These are phyloP conservation scores for Colletotrichum melonis DNA, from an alignment of 2,329 filamentous ascomycete species.

Conservation along the genomic window DNA sequence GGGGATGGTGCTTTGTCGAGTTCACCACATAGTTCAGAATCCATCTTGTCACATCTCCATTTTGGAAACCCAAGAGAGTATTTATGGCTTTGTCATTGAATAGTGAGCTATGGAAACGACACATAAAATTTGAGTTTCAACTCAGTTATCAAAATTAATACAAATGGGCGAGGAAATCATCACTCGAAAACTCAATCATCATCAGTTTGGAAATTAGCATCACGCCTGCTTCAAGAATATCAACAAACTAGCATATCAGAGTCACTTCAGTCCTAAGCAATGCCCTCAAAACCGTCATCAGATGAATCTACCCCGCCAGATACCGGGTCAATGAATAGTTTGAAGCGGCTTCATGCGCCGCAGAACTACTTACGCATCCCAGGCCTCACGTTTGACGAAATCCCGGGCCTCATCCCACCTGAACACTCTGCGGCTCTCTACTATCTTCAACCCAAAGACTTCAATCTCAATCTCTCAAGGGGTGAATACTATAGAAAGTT, in stretches of 20 bases:
- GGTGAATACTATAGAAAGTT: constrained; percentile 22
- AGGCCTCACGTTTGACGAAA: constrained; percentile 19
- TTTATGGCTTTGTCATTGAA: too few species aligned
- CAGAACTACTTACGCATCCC: constrained; percentile 32
- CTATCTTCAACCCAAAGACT: constrained; percentile 14
- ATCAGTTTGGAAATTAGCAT: not conserved
- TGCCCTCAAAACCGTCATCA: not conserved
- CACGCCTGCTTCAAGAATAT: not conserved
- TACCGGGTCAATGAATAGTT: not conserved
- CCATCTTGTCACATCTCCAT: too few species aligned
- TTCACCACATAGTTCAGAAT: too few species aligned
- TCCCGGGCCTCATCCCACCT: constrained; percentile 9
- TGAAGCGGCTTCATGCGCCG: not conserved
- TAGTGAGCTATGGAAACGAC: not conserved
- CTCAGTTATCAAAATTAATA: not conserved
- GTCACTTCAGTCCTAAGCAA: not conserved
- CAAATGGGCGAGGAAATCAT: not conserved
- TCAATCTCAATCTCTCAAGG: constrained; percentile 11
- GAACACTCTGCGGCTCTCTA: constrained; percentile 5
- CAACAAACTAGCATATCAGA: not conserved
- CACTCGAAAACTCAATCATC: not conserved
- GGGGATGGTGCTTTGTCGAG: too few species aligned
- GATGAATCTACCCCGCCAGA: not conserved
- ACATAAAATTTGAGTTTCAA: not conserved
- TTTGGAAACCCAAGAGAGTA: too few species aligned